Conservation (phyloP, 768 basidiomycete genomes). For the Lactarius hengduanensis region DNA sequence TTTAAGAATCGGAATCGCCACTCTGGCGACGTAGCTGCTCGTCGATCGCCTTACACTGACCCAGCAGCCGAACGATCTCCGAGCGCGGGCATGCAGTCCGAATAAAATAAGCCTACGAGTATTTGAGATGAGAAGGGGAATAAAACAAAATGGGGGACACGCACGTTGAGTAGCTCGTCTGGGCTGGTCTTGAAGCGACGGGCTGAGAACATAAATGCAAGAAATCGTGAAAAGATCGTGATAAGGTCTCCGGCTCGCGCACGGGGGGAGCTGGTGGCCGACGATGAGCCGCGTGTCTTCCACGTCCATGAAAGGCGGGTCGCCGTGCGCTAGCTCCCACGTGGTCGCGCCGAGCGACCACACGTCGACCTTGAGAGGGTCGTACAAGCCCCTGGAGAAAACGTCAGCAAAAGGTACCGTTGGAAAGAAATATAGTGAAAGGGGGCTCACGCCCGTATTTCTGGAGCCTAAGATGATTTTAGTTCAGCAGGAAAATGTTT, state of each 20-base stretch:
- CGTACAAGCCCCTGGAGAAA: constrained; percentile 25
- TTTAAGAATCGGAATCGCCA: constrained; percentile 19
- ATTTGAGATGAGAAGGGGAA: neutral
- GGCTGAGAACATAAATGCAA: constrained; percentile 29
- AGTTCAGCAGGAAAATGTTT: neutral
- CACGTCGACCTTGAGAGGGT: constrained; percentile 29
- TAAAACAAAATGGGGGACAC: neutral
- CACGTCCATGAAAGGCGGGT: constrained; percentile 27
- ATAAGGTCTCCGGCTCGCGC: constrained; percentile 22
- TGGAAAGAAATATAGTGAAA: no score
- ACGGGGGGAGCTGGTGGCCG: constrained; percentile 26
- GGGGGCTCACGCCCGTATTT: constrained; percentile 61
- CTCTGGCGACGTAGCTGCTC: constrained; percentile 24
- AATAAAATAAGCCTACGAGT: constrained; percentile 22
- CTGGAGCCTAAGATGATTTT: constrained; percentile 52
- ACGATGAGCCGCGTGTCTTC: constrained; percentile 21
- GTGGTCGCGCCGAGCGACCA: constrained; percentile 30
- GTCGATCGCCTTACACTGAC: constrained; percentile 28
- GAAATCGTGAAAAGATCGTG: constrained; percentile 30
- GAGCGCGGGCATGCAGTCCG: constrained; percentile 30
- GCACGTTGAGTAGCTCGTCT: constrained; percentile 29
- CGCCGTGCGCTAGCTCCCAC: constrained; percentile 28
- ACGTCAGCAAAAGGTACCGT: neutral
- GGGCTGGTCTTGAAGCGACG: constrained; percentile 26
- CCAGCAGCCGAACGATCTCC: constrained; percentile 28